Evolutionary conservation across 495 filamentous ascomycete species (phyloP).

Genomic region (Podospora fimiseda): DNA sequence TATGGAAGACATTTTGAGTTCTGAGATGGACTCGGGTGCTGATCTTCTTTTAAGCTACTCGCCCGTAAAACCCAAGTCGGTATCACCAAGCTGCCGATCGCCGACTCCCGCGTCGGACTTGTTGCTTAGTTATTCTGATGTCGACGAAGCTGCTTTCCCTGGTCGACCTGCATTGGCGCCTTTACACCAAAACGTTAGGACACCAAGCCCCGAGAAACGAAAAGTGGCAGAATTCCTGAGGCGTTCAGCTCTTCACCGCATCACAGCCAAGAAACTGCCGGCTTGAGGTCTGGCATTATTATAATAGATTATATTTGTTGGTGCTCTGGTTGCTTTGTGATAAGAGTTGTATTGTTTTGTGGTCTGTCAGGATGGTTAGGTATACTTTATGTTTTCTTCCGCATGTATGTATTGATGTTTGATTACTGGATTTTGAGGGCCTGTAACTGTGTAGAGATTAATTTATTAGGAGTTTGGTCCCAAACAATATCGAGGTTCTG

Average conservation of each 20-base stretch:
- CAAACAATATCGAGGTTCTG: too few species aligned
- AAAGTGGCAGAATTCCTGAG: background rate
- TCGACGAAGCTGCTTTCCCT: background rate
- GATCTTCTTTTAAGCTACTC: constrained; percentile 11
- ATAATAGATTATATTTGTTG: background rate
- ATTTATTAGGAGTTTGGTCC: background rate
- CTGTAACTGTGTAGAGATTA: background rate
- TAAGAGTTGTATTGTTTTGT: background rate
- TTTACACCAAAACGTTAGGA: too few species aligned
- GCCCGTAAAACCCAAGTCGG: background rate
- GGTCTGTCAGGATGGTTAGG: too few species aligned
- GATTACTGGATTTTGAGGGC: background rate
- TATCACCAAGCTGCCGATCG: background rate
- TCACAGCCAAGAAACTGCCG: background rate
- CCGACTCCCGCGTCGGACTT: background rate
- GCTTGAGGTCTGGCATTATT: background rate
- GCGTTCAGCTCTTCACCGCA: background rate
- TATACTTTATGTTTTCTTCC: background rate
- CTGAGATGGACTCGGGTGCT: constrained; percentile 11
- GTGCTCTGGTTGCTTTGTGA: background rate
- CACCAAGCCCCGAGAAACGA: background rate
- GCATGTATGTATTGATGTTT: too few species aligned
- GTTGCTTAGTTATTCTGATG: background rate
- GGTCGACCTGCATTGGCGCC: too few species aligned
- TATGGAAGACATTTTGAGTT: constrained; percentile 5